Base-by-base conservation (phyloP, 176 grass and related monocot species). In the Cenchrus fungigraminus region DNA sequence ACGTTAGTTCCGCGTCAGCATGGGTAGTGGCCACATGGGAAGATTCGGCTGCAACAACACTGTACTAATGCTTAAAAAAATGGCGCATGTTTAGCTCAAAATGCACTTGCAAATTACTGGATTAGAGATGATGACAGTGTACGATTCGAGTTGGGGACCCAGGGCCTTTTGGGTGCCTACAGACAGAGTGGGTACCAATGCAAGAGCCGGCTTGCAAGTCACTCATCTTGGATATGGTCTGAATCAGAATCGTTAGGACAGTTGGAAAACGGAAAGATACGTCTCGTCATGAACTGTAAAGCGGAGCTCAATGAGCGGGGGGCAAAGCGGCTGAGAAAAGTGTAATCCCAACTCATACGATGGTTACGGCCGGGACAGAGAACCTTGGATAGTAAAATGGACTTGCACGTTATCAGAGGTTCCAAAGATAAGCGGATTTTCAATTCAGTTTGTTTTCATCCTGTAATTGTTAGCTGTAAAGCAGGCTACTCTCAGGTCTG, bases 221-320 rank as follows among this genome's bases (percentile, higher is more conserved):
- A 83, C 17, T 60, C 31, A 19, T 78, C 43, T 19, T 75, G 12
- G 19, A 49, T 20, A 17, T 54, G 64, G 4, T 82, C 37, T 14
- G 65, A 16, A 68, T 22, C 52, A 50, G 60, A 83, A 83, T 67
- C 73, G 71, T 83, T 73, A 1, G 8, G 46, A 73, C 68, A 79
- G 84, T 74, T 80, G 71, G 71, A 53, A 52, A 83, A 51, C n/a
- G 82, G 71, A 65, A 80, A 75, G 83, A 6, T 15, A 34, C 37
- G 43, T 80, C 61, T 62, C 29, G n/a, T 79, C 61, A 49, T 87
- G 75, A 84, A 84, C 89, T 87, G 80, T 87, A 87, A 83, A 83
- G 75, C 70, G 43, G 31, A 60, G 37, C 40, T 50, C 32, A 52
- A 60, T 15, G 45, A 50, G 43, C 80, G 9, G 14, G n/a, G 9